Percentiles rank a stretch among this genome's conserved stretches.
Evolutionary conservation across 441 rosid species (phyloP).

Genomic region (Gossypium schwendimanii): DNA sequence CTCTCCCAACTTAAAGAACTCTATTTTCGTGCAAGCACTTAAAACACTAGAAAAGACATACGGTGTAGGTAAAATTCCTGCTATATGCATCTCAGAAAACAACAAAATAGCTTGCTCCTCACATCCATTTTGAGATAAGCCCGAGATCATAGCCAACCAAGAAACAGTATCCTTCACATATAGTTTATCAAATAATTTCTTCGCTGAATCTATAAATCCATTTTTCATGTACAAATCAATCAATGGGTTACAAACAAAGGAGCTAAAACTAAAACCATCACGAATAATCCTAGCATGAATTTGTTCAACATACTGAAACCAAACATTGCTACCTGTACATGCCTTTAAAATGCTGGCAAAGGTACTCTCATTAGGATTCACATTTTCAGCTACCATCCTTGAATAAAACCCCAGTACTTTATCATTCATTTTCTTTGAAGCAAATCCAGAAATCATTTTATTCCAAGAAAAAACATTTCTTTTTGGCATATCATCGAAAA

Average conservation of each 20-base stretch:
- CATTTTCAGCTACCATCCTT: slow-evolving; percentile 41
- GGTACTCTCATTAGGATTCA: slow-evolving; percentile 39
- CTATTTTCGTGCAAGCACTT: slow-evolving; percentile 68
- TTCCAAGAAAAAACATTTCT: slow-evolving; percentile 53
- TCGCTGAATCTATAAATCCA: slow-evolving; percentile 45
- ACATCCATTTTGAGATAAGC: slow-evolving; percentile 55
- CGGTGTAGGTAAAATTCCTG: slow-evolving; percentile 54
- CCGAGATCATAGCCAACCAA: slow-evolving; percentile 84
- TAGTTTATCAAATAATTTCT: slow-evolving; percentile 51
- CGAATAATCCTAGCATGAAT: slow-evolving; percentile 61
- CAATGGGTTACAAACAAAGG: slow-evolving; percentile 50
- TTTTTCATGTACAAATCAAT: slow-evolving; percentile 64
- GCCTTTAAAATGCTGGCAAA: slow-evolving; percentile 46
- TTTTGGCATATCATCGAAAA: slow-evolving; percentile 63
- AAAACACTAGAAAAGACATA: slow-evolving; percentile 74
- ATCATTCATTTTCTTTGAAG: slow-evolving; percentile 29
- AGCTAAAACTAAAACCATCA: slow-evolving; percentile 46
- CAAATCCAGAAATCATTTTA: slow-evolving; percentile 39
- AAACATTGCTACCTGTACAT: slow-evolving; percentile 28
- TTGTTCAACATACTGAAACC: slow-evolving; percentile 37
- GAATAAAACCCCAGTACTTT: slow-evolving; percentile 29
- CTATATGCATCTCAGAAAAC: slow-evolving; percentile 56
- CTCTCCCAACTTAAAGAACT: slow-evolving; percentile 49
- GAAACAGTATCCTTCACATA: slow-evolving; percentile 57
- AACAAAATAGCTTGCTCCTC: slow-evolving; percentile 54